Percentiles rank a stretch among this genome's conserved stretches.
Conservation (phyloP, 495 filamentous ascomycete species). For the Penicillium turbatum region DNA sequence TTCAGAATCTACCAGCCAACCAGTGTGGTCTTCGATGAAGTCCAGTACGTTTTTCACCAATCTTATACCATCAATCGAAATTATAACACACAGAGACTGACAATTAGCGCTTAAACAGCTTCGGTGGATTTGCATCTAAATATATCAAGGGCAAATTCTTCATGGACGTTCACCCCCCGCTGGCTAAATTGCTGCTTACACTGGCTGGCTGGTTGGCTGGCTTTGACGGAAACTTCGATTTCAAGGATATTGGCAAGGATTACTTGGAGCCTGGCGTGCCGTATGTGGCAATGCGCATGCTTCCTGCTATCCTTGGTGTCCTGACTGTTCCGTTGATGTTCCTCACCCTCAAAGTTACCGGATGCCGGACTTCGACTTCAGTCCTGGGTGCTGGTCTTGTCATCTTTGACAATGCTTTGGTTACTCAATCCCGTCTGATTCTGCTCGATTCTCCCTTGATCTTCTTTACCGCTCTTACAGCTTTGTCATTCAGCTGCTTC, state of each 20-base stretch:
- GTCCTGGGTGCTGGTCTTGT: slow-evolving; percentile 77
- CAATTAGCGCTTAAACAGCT: slow-evolving; percentile 48
- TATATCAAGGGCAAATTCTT: slow-evolving; percentile 99
- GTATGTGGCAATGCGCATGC: slow-evolving; percentile 95
- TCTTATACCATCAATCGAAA: not conserved
- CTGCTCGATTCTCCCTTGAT: slow-evolving; percentile 93
- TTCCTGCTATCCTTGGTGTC: slow-evolving; percentile 85
- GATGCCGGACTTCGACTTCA: slow-evolving; percentile 80
- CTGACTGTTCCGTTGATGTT: slow-evolving; percentile 87
- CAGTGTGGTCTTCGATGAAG: slow-evolving; percentile 98
- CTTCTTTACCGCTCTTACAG: slow-evolving; percentile 89
- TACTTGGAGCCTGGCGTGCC: slow-evolving; percentile 92
- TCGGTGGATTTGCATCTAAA: slow-evolving; percentile 95
- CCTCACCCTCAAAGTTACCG: slow-evolving; percentile 84
- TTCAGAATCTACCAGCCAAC: slow-evolving; percentile 95
- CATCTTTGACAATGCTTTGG: slow-evolving; percentile 92
- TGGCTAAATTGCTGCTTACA: slow-evolving; percentile 93
- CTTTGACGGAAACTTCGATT: slow-evolving; percentile 93
- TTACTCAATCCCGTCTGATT: slow-evolving; percentile 92
- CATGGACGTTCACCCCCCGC: slow-evolving; percentile 98
- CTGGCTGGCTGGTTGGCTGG: slow-evolving; percentile 93
- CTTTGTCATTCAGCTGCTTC: slow-evolving; percentile 85
- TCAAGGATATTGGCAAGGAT: slow-evolving; percentile 99
- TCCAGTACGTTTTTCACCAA: slow-evolving; percentile 66
- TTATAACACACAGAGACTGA: slow-evolving; percentile 2